phyloP scores from a whole-genome alignment of 2,329 filamentous ascomycete species.

The Lecanicillium sp. region DNA sequence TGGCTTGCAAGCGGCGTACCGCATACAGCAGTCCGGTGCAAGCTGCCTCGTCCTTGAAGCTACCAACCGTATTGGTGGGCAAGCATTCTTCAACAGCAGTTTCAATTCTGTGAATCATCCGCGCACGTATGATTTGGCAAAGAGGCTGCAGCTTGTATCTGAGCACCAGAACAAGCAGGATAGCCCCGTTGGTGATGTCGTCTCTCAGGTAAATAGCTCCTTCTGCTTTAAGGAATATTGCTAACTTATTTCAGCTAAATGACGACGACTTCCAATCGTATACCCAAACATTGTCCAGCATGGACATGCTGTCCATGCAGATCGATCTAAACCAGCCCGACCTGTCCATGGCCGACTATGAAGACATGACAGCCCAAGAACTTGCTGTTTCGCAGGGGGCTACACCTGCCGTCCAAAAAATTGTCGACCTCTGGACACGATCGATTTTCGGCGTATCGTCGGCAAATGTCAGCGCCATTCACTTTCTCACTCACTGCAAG shows the following conservation, averaged over 20 bases:
- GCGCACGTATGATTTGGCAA: slow-evolving; percentile 3
- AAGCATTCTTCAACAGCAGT: not conserved
- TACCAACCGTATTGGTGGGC: slow-evolving; percentile 1
- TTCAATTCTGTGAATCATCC: not conserved
- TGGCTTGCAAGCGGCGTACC: slow-evolving; percentile 16
- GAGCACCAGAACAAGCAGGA: not conserved
- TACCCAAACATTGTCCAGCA: slow-evolving; percentile 11
- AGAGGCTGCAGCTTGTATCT: not conserved
- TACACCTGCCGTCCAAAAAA: slow-evolving; percentile 7
- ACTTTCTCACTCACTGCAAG: slow-evolving; percentile 16
- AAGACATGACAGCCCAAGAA: slow-evolving; percentile 12
- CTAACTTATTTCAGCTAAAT: slow-evolving; percentile 2
- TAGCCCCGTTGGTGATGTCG: no score
- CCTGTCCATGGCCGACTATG: slow-evolving; percentile 11
- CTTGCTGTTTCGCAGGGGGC: slow-evolving; percentile 15
- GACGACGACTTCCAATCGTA: slow-evolving; percentile 12
- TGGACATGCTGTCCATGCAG: slow-evolving; percentile 13
- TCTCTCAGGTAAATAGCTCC: no score
- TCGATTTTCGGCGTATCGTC: slow-evolving; percentile 16
- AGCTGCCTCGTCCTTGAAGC: slow-evolving; percentile 16
- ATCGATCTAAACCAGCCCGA: slow-evolving; percentile 13
- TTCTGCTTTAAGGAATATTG: not conserved
- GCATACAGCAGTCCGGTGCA: slow-evolving; percentile 14
- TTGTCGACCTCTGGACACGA: slow-evolving; percentile 16
- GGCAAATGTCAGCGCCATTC: slow-evolving; percentile 12